Evolutionary conservation across 495 filamentous ascomycete genomes (phyloP), one percentile per base, ranked within the genome.

Genomic region (Bacidia gigantensis): DNA sequence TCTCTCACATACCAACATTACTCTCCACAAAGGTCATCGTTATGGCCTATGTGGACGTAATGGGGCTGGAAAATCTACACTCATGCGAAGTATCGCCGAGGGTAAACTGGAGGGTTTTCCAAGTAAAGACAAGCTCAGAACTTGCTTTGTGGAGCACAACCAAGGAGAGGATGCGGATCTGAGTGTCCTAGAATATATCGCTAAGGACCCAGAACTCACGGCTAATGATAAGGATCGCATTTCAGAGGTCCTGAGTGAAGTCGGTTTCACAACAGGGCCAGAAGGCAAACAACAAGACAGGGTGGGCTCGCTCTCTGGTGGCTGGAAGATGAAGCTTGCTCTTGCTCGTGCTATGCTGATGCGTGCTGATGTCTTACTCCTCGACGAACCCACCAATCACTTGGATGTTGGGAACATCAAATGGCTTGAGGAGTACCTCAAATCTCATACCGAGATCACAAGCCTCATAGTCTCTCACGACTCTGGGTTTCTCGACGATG

Each of bases 251-350:
- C 68, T 99, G 47, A 75, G 82, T 51, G 88, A 95, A 63, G 89
- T 99, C 62, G 92, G 92, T 32, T 97, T 99, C 69, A 90, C 85
- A 2, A 68, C 85, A 57, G 89, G 89, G 10, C 87, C 87, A 0
- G 83, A 92, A 56, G 93, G 92, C 52, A 81, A 84, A 24, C 90
- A 95, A 65, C 73, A 79, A 26, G 83, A 93, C 62, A 82, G 78
- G 46, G 93, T 97, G 50, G 90, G 92, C 53, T 94, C 89, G 24
- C 73, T 97, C 18, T 99, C 92, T n/a, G 92, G 92, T 65, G 92
- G 92, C 62, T 99, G 92, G 92, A 97, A 99, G 79, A 99, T 99
- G 92, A 99, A 99, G 80, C 71, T 99, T 51, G 92, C 92, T 52
- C 73, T 99, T 59, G 92, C 93, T 49, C 80, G 92, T 61, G 92